Evolutionary conservation across 1,284 basidiomycete species (phyloP), one percentile per base, ranked within the genome.

Genomic region (Pseudozyma flocculosa): DNA sequence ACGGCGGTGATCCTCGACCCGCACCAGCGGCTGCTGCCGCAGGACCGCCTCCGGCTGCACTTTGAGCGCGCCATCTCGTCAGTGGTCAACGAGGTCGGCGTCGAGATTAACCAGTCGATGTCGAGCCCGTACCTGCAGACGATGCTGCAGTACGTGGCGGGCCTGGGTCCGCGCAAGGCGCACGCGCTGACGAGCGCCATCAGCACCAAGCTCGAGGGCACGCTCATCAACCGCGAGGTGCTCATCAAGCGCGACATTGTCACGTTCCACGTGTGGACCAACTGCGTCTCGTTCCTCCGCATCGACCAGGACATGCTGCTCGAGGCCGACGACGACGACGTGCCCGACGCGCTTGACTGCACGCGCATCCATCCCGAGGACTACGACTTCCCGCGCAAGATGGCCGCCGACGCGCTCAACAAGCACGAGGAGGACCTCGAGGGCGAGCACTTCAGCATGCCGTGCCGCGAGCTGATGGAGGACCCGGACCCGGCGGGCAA

Each of bases 331-430:
- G 84, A 86, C 68, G 84, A 89, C 19, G 84, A 85, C 54, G 79
- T 82, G 46, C 87, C 89, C 13, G 94, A 98, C 79, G 90, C 92
- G 4, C 82, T 99, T 41, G 95, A 99, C 78, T 87, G 88, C 73
- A 98, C 94, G 21, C 88, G 95, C 15, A 92, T 99, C 59, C 95
- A 99, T 78, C 92, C 92, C 1, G 92, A 96, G 79, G 94, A 98
- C 80, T 99, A 98, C 78, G 92, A 96, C 72, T 84, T 97, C 49
- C 94, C 95, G 1, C 87, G 92, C 41, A 97, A 98, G 82, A 97
- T 99, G 92, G 94, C 95, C 32, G 90, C 91, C 13, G 94, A 97
- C 78, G 92, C 94, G 8, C 84, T 97, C 22, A 94, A 96, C 73
- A 84, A 92, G 30, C 72, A 74, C 57, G 74, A 73, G 44, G 75